These are phyloP conservation scores for Alloascoidea africana DNA, from an alignment of 805 yeast genomes.

Conservation along the genomic window DNA sequence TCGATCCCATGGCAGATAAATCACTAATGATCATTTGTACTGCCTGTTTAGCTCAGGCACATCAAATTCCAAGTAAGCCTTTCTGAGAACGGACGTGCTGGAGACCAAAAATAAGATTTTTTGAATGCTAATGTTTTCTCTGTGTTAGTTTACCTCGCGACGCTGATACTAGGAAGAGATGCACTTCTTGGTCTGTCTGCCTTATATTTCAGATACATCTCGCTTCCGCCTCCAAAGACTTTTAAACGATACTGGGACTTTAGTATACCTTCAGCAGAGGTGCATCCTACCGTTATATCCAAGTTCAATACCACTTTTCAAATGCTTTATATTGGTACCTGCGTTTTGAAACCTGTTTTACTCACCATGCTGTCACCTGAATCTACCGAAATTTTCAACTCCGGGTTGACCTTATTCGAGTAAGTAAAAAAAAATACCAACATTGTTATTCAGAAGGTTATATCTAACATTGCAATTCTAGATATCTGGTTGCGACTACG, in stretches of 20 bases:
- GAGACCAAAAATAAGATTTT: background rate
- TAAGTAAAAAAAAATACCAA: background rate
- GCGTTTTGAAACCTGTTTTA: constrained; percentile 40
- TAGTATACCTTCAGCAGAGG: constrained; percentile 68
- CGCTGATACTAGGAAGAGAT: constrained; percentile 74
- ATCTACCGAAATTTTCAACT: background rate
- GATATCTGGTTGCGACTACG: constrained; percentile 48
- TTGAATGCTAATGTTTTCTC: background rate
- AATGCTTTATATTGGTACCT: constrained; percentile 69
- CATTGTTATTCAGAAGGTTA: background rate
- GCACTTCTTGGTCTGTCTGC: constrained; percentile 58
- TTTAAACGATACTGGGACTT: constrained; percentile 63
- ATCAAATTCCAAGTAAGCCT: constrained; percentile 40
- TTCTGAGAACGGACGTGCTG: background rate
- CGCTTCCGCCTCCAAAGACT: constrained; percentile 67
- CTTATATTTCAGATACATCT: constrained; percentile 49
- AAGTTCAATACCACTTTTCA: constrained; percentile 86
- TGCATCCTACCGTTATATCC: constrained; percentile 74
- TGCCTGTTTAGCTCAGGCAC: constrained; percentile 49
- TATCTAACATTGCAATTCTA: constrained; percentile 19
- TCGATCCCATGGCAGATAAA: constrained; percentile 95
- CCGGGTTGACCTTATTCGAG: background rate
- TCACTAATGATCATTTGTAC: constrained; percentile 79
- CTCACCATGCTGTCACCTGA: constrained; percentile 16
- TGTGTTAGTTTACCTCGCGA: constrained; percentile 31